Evolutionary conservation across 73 alveolate genomes (phyloP).

Genomic region (Breviolum minutum): DNA sequence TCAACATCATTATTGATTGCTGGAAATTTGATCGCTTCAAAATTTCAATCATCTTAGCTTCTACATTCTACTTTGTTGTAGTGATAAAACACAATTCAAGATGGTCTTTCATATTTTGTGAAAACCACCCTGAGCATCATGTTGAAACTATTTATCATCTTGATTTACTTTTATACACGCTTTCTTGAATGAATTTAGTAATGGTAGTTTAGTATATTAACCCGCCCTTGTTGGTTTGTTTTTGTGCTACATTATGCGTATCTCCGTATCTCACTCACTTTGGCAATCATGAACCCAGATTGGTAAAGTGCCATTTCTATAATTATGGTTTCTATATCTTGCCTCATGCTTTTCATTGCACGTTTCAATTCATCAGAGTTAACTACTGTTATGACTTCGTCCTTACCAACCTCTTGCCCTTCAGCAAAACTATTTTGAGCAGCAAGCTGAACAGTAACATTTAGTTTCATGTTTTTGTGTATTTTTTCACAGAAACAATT

Average conservation of each 20-base stretch:
- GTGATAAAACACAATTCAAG: not conserved
- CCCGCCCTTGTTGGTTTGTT: slow-evolving; percentile 27
- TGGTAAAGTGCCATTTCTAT: not conserved
- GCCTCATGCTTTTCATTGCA: not conserved
- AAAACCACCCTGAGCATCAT: not conserved
- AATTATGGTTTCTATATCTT: not conserved
- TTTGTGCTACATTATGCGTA: not conserved
- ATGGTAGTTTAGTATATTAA: not conserved
- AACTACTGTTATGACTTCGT: not conserved
- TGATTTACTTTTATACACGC: not conserved
- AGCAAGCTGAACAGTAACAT: no score
- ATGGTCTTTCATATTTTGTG: not conserved
- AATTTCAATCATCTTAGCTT: not conserved
- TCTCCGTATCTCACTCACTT: not conserved
- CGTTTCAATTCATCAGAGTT: not conserved
- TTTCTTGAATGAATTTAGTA: not conserved
- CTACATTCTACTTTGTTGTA: not conserved
- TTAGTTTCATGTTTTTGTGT: no score
- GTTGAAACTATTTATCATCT: not conserved
- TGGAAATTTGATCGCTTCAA: not conserved
- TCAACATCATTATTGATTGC: slow-evolving; percentile 7
- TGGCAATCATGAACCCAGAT: not conserved
- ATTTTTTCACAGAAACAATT: no score
- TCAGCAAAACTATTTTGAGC: no score
- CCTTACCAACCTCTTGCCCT: not conserved